Percentiles rank a stretch among this genome's conserved stretches.
These are phyloP conservation scores for Pleurotus tuber-regium DNA, from an alignment of 768 basidiomycete species.

Conservation along the genomic window DNA sequence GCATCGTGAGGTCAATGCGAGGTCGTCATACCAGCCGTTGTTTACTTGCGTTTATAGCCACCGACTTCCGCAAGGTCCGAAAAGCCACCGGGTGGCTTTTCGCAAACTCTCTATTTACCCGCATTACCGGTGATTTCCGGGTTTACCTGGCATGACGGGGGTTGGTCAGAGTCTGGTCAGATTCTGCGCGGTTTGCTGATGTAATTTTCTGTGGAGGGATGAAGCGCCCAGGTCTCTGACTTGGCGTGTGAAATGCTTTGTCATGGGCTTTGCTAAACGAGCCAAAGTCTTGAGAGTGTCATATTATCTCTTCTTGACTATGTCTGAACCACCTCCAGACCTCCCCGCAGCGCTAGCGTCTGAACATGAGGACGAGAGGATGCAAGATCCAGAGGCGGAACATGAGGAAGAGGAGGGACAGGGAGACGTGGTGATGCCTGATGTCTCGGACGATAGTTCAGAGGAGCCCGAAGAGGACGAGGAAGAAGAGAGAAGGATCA, in stretches of 20 bases:
- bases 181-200: background rate
- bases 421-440: conserved; percentile 53
- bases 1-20: too few species aligned
- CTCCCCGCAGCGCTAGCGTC: background rate
- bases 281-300: background rate
- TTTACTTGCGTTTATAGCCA: too few species aligned
- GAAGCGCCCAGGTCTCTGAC: background rate
- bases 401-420: conserved; percentile 53
- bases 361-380: conserved; percentile 50
- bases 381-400: conserved; percentile 52
- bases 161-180: conserved; percentile 19
- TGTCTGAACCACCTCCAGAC: conserved; percentile 6
- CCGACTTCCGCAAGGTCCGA: too few species aligned
- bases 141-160: too few species aligned
- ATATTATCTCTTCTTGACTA: background rate
- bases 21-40: too few species aligned
- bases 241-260: background rate
- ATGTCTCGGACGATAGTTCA: conserved; percentile 75
- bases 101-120: too few species aligned
- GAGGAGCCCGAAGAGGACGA: conserved; percentile 90
- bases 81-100: too few species aligned
- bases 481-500: conserved; percentile 77
- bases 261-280: background rate
- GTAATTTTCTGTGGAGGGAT: conserved; percentile 2
- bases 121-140: too few species aligned